A percentile compares a stretch with the other conserved stretches of the same genome.
Evolutionary conservation across 208 protist genomes (phyloP).

Genomic region (Leishmania mexicana): DNA sequence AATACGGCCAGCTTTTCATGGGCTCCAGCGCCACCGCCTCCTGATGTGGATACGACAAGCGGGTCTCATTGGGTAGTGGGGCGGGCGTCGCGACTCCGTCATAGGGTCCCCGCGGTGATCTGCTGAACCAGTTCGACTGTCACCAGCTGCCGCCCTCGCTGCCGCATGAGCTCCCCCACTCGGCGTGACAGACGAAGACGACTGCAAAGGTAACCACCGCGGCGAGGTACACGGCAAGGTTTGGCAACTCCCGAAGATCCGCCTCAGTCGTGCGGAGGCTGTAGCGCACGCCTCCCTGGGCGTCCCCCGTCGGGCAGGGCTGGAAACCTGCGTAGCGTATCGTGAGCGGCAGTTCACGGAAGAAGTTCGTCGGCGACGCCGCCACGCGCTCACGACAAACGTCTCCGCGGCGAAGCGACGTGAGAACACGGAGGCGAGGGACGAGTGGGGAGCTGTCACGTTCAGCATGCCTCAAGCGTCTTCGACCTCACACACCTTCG

Average conservation of each 20-base stretch:
- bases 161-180: slow-evolving; percentile 25
- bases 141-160: slow-evolving; percentile 1
- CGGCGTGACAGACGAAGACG: slow-evolving; percentile 13
- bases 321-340: slow-evolving; percentile 27
- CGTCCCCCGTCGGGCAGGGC: slow-evolving; percentile 4
- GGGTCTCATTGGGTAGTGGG: slow-evolving; percentile 1
- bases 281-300: not conserved
- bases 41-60: slow-evolving; percentile 11
- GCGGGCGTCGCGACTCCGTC: slow-evolving; percentile 8
- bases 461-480: slow-evolving; percentile 29
- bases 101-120: not conserved
- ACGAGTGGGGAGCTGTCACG: slow-evolving; percentile 17
- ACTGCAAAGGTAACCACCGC: slow-evolving; percentile 15
- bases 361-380: slow-evolving; percentile 12
- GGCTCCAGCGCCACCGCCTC: slow-evolving; percentile 29
- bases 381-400: not conserved
- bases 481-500: slow-evolving; percentile 10
- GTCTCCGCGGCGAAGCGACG: slow-evolving; percentile 11
- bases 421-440: slow-evolving; percentile 18
- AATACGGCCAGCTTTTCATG: slow-evolving; percentile 11
- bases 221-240: slow-evolving; percentile 18
- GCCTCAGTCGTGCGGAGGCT: slow-evolving; percentile 34
- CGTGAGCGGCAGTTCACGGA: slow-evolving; percentile 21
- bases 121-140: slow-evolving; percentile 9
- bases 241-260: slow-evolving; percentile 23